Conservation (phyloP, 1,284 basidiomycete species). For the Wallemia hederae region DNA sequence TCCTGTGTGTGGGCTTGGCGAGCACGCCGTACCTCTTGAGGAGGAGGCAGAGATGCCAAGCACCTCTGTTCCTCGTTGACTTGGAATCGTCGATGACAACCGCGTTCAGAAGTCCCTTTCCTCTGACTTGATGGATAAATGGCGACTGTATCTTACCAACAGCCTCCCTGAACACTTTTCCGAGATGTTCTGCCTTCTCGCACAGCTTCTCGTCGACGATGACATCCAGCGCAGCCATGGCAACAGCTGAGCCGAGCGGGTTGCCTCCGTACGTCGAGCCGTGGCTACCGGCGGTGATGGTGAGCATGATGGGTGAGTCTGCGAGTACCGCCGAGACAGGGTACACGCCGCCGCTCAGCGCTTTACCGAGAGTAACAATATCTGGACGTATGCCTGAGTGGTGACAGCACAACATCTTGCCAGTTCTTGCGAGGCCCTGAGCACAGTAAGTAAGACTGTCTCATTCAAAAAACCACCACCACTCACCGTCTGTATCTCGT, state of each 20-base stretch:
- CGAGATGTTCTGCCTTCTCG: conserved; percentile 44
- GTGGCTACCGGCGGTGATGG: conserved; percentile 87
- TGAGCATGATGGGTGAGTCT: conserved; percentile 68
- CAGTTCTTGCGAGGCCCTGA: conserved; percentile 18
- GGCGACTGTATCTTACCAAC: conserved; percentile 36
- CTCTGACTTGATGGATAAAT: conserved; percentile 42
- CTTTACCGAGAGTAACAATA: conserved; percentile 79
- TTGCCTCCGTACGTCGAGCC: conserved; percentile 92
- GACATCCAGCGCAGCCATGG: conserved; percentile 65
- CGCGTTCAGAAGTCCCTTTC: conserved; percentile 69
- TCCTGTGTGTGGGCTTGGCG: conserved; percentile 85
- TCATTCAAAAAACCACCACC: neutral
- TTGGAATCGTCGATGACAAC: conserved; percentile 68
- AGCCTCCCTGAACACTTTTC: conserved; percentile 45
- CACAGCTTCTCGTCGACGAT: conserved; percentile 60
- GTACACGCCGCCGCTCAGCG: conserved; percentile 83
- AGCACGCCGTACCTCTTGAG: conserved; percentile 69
- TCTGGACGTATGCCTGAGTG: conserved; percentile 74
- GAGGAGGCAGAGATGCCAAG: conserved; percentile 85
- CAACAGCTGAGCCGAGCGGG: conserved; percentile 79
- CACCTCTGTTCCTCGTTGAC: conserved; percentile 44
- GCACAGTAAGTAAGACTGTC: neutral
- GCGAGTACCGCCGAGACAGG: conserved; percentile 86
- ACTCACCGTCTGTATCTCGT: conserved; percentile 74
- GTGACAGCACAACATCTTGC: conserved; percentile 58